These are phyloP conservation scores for Candida verbasci DNA, from an alignment of 805 yeast genomes.

Conservation along the genomic window DNA sequence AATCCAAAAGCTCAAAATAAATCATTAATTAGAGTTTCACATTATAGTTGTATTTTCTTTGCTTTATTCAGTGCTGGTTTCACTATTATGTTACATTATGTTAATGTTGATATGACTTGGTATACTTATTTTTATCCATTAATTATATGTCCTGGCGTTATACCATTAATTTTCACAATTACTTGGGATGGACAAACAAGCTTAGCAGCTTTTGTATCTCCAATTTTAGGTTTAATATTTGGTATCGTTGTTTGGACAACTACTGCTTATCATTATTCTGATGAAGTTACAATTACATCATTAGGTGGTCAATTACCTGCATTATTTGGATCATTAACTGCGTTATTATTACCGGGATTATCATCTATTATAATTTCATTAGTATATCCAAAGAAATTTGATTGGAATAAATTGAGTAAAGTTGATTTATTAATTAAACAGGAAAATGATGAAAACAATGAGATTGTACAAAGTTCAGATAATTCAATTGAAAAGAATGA, in stretches of 20 bases:
- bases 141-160: slow-evolving; percentile 36
- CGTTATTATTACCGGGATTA: slow-evolving; percentile 29
- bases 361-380: slow-evolving; percentile 22
- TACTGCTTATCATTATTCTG: slow-evolving; percentile 24
- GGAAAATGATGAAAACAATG: slow-evolving; percentile 1
- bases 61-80: slow-evolving; percentile 35
- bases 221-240: slow-evolving; percentile 23
- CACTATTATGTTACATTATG: slow-evolving; percentile 32
- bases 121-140: slow-evolving; percentile 31
- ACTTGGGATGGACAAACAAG: slow-evolving; percentile 29
- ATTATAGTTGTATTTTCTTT: slow-evolving; percentile 35
- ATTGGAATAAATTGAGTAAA: slow-evolving; percentile 23
- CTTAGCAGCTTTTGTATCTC: slow-evolving; percentile 26
- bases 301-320: slow-evolving; percentile 30
- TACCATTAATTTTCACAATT: slow-evolving; percentile 30
- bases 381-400: slow-evolving; percentile 22
- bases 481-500: slow-evolving; percentile 3
- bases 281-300: slow-evolving; percentile 20
- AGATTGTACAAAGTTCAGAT: background rate
- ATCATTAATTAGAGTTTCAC: slow-evolving; percentile 39
- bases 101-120: slow-evolving; percentile 26
- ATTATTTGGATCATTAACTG: slow-evolving; percentile 29
- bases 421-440: slow-evolving; percentile 15
- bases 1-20: slow-evolving; percentile 39
- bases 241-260: slow-evolving; percentile 30